Percentiles rank a stretch among this genome's conserved stretches.
These are phyloP conservation scores for Hypericum androsaemum DNA, from an alignment of 345 rosid genomes.

Conservation along the genomic window DNA sequence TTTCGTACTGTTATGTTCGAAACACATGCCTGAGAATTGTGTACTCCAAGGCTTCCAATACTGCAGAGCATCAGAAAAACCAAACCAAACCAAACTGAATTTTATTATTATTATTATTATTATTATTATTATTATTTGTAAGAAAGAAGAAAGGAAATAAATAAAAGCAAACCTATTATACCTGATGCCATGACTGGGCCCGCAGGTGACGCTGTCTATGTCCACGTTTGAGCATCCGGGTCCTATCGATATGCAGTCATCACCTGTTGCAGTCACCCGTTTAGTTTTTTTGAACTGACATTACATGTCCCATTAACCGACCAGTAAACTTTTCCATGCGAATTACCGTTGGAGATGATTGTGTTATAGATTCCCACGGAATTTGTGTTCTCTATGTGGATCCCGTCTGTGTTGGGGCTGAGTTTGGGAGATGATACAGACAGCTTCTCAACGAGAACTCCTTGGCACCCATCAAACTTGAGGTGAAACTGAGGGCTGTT, in stretches of 20 bases:
- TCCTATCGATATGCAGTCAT: slow-evolving; percentile 30
- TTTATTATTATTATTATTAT: not conserved
- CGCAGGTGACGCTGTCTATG: slow-evolving; percentile 23
- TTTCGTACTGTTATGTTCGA: slow-evolving; percentile 76
- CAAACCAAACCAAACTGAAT: not conserved
- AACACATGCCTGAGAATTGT: slow-evolving; percentile 90
- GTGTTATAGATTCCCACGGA: slow-evolving; percentile 70
- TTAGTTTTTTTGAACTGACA: not conserved
- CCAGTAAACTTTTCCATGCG: not conserved
- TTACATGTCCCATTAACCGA: not conserved
- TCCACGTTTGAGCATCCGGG: slow-evolving; percentile 21
- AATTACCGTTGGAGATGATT: slow-evolving; percentile 69
- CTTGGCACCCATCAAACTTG: slow-evolving; percentile 94
- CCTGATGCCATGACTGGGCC: slow-evolving; percentile 33
- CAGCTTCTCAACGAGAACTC: slow-evolving; percentile 51
- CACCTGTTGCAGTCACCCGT: slow-evolving; percentile 8
- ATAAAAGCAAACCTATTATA: slow-evolving; percentile 5
- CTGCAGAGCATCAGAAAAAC: slow-evolving; percentile 22
- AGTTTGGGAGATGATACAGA: slow-evolving; percentile 80
- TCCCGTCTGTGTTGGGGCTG: slow-evolving; percentile 92
- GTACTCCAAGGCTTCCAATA: slow-evolving; percentile 92
- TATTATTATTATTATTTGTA: not conserved
- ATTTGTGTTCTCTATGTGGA: slow-evolving; percentile 73
- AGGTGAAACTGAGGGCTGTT: slow-evolving; percentile 93
- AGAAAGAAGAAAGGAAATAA: not conserved